Percentiles rank a stretch among this genome's conserved stretches.
These are phyloP conservation scores for Plasmodium ovale DNA, from an alignment of 169 alveolate genomes.

Conservation along the genomic window DNA sequence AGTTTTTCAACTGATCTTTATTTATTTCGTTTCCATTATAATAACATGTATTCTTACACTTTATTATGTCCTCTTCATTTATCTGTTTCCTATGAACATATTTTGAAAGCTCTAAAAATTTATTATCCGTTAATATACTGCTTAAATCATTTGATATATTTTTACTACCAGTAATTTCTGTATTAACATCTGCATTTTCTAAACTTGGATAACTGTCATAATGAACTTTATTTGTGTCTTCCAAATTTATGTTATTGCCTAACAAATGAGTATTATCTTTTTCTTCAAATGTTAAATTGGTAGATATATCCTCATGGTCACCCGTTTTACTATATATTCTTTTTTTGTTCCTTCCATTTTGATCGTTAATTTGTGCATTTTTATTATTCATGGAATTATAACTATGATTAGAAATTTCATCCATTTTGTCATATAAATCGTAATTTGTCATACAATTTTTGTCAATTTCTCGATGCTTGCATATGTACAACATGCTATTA, in stretches of 20 bases:
- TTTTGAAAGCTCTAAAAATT: background rate
- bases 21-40: constrained; percentile 7
- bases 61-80: background rate
- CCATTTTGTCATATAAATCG: background rate
- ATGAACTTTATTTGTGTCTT: background rate
- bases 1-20: constrained; percentile 11
- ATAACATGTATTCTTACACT: background rate
- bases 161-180: constrained; percentile 6
- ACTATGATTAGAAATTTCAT: background rate
- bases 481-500: too few species aligned
- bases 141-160: background rate
- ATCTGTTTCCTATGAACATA: background rate
- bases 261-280: background rate
- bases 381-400: background rate
- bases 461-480: too few species aligned
- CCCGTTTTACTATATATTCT: background rate
- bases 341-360: background rate
- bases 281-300: background rate
- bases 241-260: background rate
- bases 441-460: background rate
- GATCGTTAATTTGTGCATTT: background rate
- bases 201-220: background rate
- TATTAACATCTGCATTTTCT: background rate
- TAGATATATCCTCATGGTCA: background rate
- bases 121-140: background rate